Evolutionary conservation across 2,329 filamentous ascomycete genomes (phyloP).

Genomic region (Aspergillus sp.): DNA sequence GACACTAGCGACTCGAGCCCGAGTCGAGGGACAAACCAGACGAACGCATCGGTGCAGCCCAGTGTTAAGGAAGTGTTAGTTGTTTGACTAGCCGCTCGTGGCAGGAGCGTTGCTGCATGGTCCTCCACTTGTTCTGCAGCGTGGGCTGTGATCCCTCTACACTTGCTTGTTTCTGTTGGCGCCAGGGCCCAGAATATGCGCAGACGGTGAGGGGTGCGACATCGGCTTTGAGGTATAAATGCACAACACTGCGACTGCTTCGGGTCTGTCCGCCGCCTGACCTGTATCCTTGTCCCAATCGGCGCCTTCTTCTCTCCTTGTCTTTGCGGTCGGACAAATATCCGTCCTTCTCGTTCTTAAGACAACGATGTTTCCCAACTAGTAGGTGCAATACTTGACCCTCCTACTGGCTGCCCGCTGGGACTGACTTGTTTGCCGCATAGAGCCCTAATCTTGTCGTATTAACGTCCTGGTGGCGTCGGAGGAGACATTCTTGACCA

Average conservation of each 20-base stretch:
- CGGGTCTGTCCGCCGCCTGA: not conserved
- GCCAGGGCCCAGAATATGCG: not conserved
- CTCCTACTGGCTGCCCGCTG: not conserved
- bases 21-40: no score
- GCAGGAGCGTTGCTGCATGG: slow-evolving; percentile 1
- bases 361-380: not conserved
- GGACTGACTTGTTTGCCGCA: not conserved
- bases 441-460: slow-evolving; percentile 21
- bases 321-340: not conserved
- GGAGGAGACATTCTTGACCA: not conserved
- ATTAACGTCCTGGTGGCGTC: slow-evolving; percentile 7
- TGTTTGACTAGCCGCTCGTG: slow-evolving; percentile 5
- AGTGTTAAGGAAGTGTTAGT: not conserved
- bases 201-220: slow-evolving; percentile 6
- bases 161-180: slow-evolving; percentile 9
- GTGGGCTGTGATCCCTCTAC: not conserved
- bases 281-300: not conserved
- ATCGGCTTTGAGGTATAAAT: slow-evolving; percentile 1
- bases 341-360: not conserved
- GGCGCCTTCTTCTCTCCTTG: not conserved
- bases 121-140: slow-evolving; percentile 8
- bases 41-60: no score
- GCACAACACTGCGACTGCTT: not conserved
- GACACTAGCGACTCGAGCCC: no score
- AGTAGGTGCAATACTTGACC: not conserved